Evolutionary conservation across 2,329 filamentous ascomycete genomes (phyloP).

Genomic region (Trichoderma harzianum): DNA sequence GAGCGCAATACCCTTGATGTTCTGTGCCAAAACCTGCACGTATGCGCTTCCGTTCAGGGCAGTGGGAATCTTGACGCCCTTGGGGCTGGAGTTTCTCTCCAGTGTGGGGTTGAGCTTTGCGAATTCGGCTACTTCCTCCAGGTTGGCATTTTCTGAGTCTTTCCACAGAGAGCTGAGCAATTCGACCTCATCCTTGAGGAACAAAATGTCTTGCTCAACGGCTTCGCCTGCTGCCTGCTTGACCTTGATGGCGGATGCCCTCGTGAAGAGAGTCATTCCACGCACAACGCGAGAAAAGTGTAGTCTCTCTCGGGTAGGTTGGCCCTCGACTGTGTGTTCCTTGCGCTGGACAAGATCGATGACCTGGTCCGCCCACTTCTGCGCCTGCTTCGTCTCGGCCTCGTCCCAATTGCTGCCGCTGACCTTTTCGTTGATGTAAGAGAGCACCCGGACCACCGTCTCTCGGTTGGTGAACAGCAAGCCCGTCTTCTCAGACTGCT

Average conservation of each 20-base stretch:
- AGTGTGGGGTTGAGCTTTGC: conserved; percentile 24
- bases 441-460: conserved; percentile 32
- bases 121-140: conserved; percentile 26
- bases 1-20: conserved; percentile 42
- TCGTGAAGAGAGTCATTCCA: conserved; percentile 31
- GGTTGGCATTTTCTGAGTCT: conserved; percentile 20
- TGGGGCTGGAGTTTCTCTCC: conserved; percentile 15
- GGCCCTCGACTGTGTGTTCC: conserved; percentile 32
- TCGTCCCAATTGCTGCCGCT: conserved; percentile 34
- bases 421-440: conserved; percentile 37
- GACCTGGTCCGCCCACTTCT: conserved; percentile 45
- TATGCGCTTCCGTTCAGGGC: conserved; percentile 28
- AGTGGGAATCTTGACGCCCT: conserved; percentile 5
- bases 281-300: conserved; percentile 29
- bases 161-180: conserved; percentile 30
- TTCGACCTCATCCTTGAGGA: conserved; percentile 31
- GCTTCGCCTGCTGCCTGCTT: conserved; percentile 25
- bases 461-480: conserved; percentile 42
- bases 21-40: conserved; percentile 29
- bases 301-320: conserved; percentile 22
- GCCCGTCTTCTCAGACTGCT: conserved; percentile 44
- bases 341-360: conserved; percentile 48
- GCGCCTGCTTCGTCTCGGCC: conserved; percentile 39
- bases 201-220: conserved; percentile 25
- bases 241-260: conserved; percentile 27